Base-by-base conservation (phyloP, 2,329 filamentous ascomycete genomes). In the Aureobasidium lini region DNA sequence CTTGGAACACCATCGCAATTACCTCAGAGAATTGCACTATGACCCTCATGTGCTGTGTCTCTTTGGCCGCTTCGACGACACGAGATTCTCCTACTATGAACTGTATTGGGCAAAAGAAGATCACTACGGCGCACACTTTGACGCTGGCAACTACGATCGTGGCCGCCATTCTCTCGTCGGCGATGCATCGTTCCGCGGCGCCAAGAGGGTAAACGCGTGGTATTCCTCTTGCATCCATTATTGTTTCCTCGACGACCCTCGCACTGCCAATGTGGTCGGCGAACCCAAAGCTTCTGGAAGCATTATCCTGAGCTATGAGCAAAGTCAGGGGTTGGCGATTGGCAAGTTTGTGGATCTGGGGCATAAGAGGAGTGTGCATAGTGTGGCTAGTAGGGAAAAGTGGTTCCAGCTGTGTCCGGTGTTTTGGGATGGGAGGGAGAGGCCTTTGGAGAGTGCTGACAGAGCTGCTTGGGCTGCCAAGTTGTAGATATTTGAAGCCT, bases 91-190 rank as follows among this genome's bases (percentile, higher is more conserved):
- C 0, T 92, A 92, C 70, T 91, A 89, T 69, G 89, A 93, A 71
- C 77, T 91, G 1, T 92, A 91, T 71, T 92, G 87, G 87, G 86
- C 84, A 37, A 85, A 84, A 76, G 83, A 85, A 70, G 82, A 85
- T 62, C 80, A 83, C 62, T 79, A 81, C 64, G 83, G 83, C 40
- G 81, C 81, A 0, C 78, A 84, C 69, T 83, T 82, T 67, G 73
- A 78, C 47, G 78, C 82, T 8, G 75, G 74, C 23, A 76, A 80
- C 60, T 84, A 79, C 64, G 82, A 85, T 65, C 80, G 82, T 43
- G 83, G 83, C 13, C 77, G 83, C 23, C 82, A 85, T 70, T 83
- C 81, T 0, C 76, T 85, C 1, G 82, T 84, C 4, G 82, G 82
- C 36, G 79, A 84, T 62, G 72, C 75, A 3, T 72, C 75, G 23